Conservation (phyloP, 2,329 filamentous ascomycete species). For the Diplodia sapinea region DNA sequence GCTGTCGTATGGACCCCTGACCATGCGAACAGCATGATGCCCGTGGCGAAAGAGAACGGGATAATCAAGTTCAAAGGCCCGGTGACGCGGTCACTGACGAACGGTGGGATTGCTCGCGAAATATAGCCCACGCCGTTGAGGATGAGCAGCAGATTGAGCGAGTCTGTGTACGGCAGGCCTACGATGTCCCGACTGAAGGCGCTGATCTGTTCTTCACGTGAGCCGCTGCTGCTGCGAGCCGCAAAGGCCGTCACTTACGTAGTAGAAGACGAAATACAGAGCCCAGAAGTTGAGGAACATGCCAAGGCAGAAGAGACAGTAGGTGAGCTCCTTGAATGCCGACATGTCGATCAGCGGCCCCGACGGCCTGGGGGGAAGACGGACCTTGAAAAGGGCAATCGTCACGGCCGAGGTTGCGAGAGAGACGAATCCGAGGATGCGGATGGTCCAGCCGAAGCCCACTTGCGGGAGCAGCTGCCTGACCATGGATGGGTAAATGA, state of each 20-base stretch:
- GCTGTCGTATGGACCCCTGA: slow-evolving; percentile 39
- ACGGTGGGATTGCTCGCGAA: slow-evolving; percentile 64
- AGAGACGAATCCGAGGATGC: slow-evolving; percentile 66
- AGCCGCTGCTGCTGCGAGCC: neutral
- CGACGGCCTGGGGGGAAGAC: slow-evolving; percentile 51
- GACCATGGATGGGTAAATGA: slow-evolving; percentile 66
- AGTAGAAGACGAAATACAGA: slow-evolving; percentile 33
- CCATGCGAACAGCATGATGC: slow-evolving; percentile 39
- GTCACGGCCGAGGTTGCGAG: slow-evolving; percentile 51
- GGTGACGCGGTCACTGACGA: slow-evolving; percentile 59
- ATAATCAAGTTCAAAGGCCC: slow-evolving; percentile 32
- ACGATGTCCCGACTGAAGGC: slow-evolving; percentile 36
- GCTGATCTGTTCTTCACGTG: slow-evolving; percentile 20
- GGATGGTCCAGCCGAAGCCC: slow-evolving; percentile 70
- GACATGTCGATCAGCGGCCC: slow-evolving; percentile 42
- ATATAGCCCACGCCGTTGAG: slow-evolving; percentile 67
- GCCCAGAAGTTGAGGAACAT: slow-evolving; percentile 33
- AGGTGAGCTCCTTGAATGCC: slow-evolving; percentile 32
- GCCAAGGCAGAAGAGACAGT: slow-evolving; percentile 31
- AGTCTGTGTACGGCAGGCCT: slow-evolving; percentile 50
- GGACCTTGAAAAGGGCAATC: slow-evolving; percentile 48
- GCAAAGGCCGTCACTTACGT: slow-evolving; percentile 23
- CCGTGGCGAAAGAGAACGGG: slow-evolving; percentile 22
- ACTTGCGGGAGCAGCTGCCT: slow-evolving; percentile 62
- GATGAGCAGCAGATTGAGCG: slow-evolving; percentile 67